Base-by-base conservation (phyloP, 805 yeast species). In the Barnettozyma populi region DNA sequence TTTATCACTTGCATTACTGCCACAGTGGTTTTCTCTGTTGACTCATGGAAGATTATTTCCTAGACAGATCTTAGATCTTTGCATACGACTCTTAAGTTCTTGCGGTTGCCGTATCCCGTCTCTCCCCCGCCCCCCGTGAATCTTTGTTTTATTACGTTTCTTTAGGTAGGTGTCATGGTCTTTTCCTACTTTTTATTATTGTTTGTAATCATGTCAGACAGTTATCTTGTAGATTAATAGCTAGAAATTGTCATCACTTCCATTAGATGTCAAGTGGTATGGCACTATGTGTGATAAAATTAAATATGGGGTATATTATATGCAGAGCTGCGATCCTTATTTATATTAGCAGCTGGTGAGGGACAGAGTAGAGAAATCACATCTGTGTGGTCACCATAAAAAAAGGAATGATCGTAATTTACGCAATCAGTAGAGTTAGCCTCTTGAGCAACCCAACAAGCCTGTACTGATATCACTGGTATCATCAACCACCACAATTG, bases 1-100 rank as follows among this genome's bases (percentile, higher is more conserved):
- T 76, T 86, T 53, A 80, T 94, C 53, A 80, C 96, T 21, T 94
- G 99, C 66, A 71, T 94, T 57, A 78, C 86, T 20, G 94, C 89
- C 7, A 75, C 80, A 10, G 79, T 86, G 36, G 82, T 62, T 16
- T 70, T 73, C 56, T 62, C 66, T 31, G 62, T 66, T 38, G 69
- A 67, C 36, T 54, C 63, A 4, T 61, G 62, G 62, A 58, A 57
- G 47, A 45, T 60, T 23, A 38, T 47, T 16, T 38, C 46, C 19
- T 47, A 38, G 41, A 39, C 16, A 14, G 20, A 16, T 14, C 11
- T 36, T 36, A 8, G 16, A 41, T 41, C 21, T 34, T 23, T 18
- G 21, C 24, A 25, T 35, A 36, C 20, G 13, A 24, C 16, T 32
- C 36, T 43, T 25, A 29, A 5, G 16, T 36, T 43, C 36, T 32